Evolutionary conservation across 305 asterid genomes (phyloP), one percentile per base, ranked within the genome.

Genomic region (Plantago coronopus): DNA sequence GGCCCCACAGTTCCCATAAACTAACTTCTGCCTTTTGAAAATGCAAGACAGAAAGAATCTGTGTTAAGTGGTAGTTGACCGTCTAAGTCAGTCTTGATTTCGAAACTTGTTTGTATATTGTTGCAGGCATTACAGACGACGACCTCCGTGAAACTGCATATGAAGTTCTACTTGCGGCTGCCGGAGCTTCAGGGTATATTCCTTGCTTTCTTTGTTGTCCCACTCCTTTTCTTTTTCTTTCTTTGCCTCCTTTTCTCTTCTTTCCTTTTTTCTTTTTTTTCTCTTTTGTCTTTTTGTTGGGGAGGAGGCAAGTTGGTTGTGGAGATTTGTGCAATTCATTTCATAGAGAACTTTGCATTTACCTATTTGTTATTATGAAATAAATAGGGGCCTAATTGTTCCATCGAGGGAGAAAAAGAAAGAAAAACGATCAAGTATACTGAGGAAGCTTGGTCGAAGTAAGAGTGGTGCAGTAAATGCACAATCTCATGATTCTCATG

Each of bases 181-280:
- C 99, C 69, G 99, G 99, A 73, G 96, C 99, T 79, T 87, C 97
- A 69, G 99, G 99, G 99, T 93, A 88, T 73, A 61, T 62, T 50
- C 17, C 21, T 15, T 49, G 60, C 34, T 65, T 47, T 51, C 7
- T 54, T 48, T 65, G 62, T 47, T 20, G 63, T 44, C 42, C 42
- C 9, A 7, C 42, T 34, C 7, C 57, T 61, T 54, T 65, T 48
- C 9, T 16, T 58, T 20, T 21, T 19, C 13, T 58, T 40, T 40
- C 5, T 55, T 15, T 62, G n/a, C 5, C 5, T 27, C 5, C 2
- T 27, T 27, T 27, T 27, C 31, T 27, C 2, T 27, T 27, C 5
- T 27, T 5, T 27, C 5, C 31, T 2, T 27, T 5, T 2, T 2
- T 27, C 5, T 27, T 27, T 27, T 2, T 27, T 27, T 27, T 27